These are phyloP conservation scores for Withania somnifera DNA, from an alignment of 305 asterid genomes.

Conservation along the genomic window DNA sequence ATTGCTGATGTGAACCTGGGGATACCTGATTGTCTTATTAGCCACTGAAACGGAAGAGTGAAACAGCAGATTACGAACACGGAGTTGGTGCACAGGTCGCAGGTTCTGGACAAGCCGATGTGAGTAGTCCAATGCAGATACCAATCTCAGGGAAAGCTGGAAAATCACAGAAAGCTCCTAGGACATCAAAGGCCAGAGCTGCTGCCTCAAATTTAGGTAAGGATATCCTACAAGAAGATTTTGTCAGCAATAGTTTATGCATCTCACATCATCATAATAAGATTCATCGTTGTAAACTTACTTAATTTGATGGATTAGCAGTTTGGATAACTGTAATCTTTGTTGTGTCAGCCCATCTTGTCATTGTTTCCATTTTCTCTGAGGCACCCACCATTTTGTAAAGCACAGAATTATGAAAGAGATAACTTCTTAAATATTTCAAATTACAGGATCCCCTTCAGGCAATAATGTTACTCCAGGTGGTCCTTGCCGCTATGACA, in stretches of 20 bases:
- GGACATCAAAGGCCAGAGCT: conserved; percentile 52
- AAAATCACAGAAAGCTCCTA: conserved; percentile 58
- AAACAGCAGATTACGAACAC: conserved; percentile 30
- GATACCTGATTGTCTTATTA: conserved; percentile 14
- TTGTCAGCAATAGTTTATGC: background rate
- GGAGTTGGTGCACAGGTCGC: conserved; percentile 37
- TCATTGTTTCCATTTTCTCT: background rate
- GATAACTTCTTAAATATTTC: background rate
- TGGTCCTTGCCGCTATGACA: conserved; percentile 93
- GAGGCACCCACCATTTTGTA: background rate
- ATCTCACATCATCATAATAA: background rate
- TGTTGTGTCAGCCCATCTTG: background rate
- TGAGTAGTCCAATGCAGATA: conserved; percentile 33
- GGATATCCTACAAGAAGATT: background rate
- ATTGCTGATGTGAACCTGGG: background rate
- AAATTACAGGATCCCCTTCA: conserved; percentile 67
- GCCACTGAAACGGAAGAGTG: conserved; percentile 67
- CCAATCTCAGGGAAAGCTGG: conserved; percentile 62
- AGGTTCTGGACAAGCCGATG: conserved; percentile 24
- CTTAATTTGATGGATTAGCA: background rate
- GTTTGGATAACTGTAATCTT: background rate
- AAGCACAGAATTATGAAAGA: background rate
- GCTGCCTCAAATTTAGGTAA: conserved; percentile 52
- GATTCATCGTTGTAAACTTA: background rate
- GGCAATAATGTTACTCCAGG: conserved; percentile 65